Percentiles rank a stretch among this genome's conserved stretches.
Evolutionary conservation across 306 rosid genomes (phyloP).

Genomic region (Trichosanthes cucumerina): DNA sequence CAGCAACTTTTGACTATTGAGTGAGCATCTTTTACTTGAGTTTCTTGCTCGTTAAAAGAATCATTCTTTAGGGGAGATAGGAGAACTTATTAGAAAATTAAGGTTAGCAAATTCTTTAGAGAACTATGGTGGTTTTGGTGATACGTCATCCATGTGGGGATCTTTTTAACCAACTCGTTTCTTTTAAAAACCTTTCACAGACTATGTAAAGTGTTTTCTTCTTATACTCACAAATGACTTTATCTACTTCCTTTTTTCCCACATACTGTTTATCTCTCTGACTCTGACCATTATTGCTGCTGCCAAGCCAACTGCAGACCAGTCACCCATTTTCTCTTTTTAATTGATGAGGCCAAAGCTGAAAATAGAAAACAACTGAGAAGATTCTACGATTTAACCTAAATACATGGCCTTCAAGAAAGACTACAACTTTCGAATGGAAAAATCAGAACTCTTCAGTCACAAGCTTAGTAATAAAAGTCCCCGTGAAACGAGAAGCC

Average conservation of each 20-base stretch:
- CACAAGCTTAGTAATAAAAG: background rate
- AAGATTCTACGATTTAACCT: background rate
- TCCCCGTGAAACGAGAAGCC: background rate
- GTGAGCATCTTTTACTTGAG: constrained; percentile 1
- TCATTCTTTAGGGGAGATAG: background rate
- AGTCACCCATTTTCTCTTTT: background rate
- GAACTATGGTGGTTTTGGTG: background rate
- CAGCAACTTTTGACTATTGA: background rate
- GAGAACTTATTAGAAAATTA: background rate
- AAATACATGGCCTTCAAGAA: background rate
- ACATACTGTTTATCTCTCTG: background rate
- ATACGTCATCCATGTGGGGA: background rate
- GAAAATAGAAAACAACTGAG: background rate
- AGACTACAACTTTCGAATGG: background rate
- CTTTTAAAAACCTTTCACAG: background rate
- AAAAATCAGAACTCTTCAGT: background rate
- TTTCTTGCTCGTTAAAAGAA: background rate
- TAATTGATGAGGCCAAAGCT: background rate
- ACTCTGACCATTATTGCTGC: background rate
- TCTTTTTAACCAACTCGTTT: background rate
- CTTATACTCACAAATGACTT: background rate
- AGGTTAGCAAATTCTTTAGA: background rate
- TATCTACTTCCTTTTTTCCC: background rate
- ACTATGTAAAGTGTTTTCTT: background rate
- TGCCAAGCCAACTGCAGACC: background rate